Evolutionary conservation across 208 protist genomes (phyloP).

Genomic region (Trypanosoma platydactyli): DNA sequence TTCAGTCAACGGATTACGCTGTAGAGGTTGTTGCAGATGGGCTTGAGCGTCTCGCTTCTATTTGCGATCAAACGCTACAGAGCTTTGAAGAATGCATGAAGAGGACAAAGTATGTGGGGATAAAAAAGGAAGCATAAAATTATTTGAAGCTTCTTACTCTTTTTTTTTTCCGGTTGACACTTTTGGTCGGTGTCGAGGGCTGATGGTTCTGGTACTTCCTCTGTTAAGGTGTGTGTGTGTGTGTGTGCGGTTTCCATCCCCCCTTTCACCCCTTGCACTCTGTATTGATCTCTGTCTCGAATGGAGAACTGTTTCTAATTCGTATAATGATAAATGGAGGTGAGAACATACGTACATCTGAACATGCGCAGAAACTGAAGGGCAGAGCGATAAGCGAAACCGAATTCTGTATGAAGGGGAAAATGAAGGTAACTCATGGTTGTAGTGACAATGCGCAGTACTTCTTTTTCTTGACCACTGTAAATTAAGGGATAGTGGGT

Average conservation of each 20-base stretch:
- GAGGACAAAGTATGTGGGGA: constrained; percentile 6
- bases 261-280: not conserved
- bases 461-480: not conserved
- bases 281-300: not conserved
- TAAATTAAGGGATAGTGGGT: constrained; percentile 1
- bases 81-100: constrained; percentile 78
- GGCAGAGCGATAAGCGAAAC: too few relatives aligned
- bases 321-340: too few relatives aligned
- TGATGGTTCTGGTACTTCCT: not conserved
- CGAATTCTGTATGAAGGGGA: not conserved
- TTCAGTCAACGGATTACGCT: constrained; percentile 88
- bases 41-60: constrained; percentile 71
- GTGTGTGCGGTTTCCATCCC: not conserved
- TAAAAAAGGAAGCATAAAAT: constrained; percentile 17
- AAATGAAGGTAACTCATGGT: constrained; percentile 1
- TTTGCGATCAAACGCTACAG: constrained; percentile 77
- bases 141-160: constrained; percentile 20
- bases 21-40: constrained; percentile 81
- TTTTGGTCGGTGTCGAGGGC: not conserved
- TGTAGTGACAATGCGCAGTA: not conserved
- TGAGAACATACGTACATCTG: too few relatives aligned
- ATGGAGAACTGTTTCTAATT: not conserved
- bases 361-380: not conserved
- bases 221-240: not conserved
- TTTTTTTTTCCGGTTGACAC: constrained; percentile 7